Percentiles rank a stretch among this genome's conserved stretches.
Conservation (phyloP, 1,139 yeast genomes). For the Geotrichum bryndzae region DNA sequence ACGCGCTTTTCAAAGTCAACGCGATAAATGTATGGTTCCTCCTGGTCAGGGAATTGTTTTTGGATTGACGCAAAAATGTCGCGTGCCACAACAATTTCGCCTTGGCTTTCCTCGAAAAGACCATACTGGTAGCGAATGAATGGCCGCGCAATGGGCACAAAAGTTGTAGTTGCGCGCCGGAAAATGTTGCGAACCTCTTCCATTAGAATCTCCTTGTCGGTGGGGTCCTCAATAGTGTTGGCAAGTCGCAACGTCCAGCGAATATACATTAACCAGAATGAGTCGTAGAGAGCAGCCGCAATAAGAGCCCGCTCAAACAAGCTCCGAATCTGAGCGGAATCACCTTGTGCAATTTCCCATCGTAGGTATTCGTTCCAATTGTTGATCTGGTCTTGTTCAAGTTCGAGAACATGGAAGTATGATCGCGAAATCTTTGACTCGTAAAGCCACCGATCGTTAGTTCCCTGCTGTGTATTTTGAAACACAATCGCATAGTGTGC, state of each 20-base stretch:
- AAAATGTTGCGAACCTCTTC: constrained; percentile 31
- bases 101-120: constrained; percentile 33
- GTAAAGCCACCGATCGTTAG: constrained; percentile 55
- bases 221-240: constrained; percentile 9
- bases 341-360: constrained; percentile 44
- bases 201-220: constrained; percentile 9
- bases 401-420: constrained; percentile 46
- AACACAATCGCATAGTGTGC: constrained; percentile 34
- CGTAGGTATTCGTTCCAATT: constrained; percentile 61
- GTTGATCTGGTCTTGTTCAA: constrained; percentile 45
- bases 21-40: constrained; percentile 21
- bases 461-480: constrained; percentile 55
- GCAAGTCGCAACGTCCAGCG: constrained; percentile 35
- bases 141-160: constrained; percentile 34
- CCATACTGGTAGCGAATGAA: constrained; percentile 35
- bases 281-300: constrained; percentile 47
- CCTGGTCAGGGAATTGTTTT: constrained; percentile 10
- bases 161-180: constrained; percentile 31
- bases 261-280: constrained; percentile 59
- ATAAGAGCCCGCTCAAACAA: constrained; percentile 49
- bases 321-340: constrained; percentile 35
- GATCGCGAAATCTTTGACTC: constrained; percentile 53
- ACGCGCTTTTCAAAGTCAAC: constrained; percentile 27
- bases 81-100: constrained; percentile 30
- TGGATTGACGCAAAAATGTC: constrained; percentile 27